Conservation (phyloP, 169 alveolate species). For the Plasmodium sp. region DNA sequence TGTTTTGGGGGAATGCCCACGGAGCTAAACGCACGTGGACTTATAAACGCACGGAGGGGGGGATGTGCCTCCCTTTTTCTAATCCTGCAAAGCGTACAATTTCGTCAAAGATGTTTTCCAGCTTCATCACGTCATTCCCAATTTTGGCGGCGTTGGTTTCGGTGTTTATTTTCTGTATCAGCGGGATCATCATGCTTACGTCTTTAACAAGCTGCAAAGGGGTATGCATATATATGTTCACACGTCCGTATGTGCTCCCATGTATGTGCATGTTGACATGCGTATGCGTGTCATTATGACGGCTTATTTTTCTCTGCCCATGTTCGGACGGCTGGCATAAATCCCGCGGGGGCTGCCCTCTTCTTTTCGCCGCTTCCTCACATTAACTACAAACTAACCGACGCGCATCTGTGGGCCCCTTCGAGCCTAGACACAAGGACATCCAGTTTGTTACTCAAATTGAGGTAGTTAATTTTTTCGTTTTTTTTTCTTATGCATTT, state of each 20-base stretch:
- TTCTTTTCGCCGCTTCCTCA: not conserved
- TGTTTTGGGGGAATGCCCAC: not conserved
- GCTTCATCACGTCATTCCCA: slow-evolving; percentile 59
- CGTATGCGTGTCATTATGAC: not conserved
- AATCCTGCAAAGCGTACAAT: slow-evolving; percentile 12
- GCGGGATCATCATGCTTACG: slow-evolving; percentile 52
- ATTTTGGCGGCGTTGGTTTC: slow-evolving; percentile 68
- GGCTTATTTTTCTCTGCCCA: not conserved
- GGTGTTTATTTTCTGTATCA: slow-evolving; percentile 53
- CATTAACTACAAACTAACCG: slow-evolving; percentile 21
- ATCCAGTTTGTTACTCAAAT: slow-evolving; percentile 54
- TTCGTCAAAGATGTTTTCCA: slow-evolving; percentile 65
- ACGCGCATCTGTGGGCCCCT: slow-evolving; percentile 57
- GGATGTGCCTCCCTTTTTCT: not conserved
- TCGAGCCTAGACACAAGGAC: slow-evolving; percentile 60
- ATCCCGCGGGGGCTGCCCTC: not conserved
- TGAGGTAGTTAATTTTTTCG: slow-evolving; percentile 58
- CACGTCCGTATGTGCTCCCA: not conserved
- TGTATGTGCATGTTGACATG: not conserved
- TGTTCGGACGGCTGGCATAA: not conserved
- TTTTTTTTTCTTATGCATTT: slow-evolving; percentile 69
- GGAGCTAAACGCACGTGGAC: not conserved
- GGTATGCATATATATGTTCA: not conserved
- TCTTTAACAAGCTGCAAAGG: slow-evolving; percentile 66
- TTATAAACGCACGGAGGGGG: not conserved